Percentiles rank a stretch among this genome's conserved stretches.
These are phyloP conservation scores for Albizia julibrissin DNA, from an alignment of 306 rosid genomes.

Conservation along the genomic window DNA sequence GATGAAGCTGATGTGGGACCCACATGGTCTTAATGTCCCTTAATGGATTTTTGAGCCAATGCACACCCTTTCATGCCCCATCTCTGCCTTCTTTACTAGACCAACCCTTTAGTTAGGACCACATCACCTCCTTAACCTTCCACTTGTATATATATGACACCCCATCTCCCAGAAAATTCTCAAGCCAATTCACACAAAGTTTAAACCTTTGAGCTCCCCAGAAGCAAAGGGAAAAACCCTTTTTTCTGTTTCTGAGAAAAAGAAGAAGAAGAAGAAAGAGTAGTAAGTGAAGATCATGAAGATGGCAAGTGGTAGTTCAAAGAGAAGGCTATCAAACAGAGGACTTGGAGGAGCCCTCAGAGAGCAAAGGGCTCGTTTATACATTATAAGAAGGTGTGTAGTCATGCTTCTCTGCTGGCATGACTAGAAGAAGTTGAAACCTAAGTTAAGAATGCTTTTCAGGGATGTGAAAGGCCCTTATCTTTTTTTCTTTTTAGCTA, in stretches of 20 bases:
- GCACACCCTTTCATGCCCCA: slow-evolving; percentile 85
- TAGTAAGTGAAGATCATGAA: slow-evolving; percentile 48
- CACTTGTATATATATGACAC: slow-evolving; percentile 41
- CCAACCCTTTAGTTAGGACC: slow-evolving; percentile 52
- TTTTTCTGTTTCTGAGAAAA: slow-evolving; percentile 9
- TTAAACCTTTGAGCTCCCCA: slow-evolving; percentile 17
- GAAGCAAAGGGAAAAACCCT: neutral
- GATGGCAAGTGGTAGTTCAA: slow-evolving; percentile 64
- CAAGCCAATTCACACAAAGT: slow-evolving; percentile 33
- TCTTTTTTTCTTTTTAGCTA: neutral
- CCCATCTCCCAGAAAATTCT: slow-evolving; percentile 19
- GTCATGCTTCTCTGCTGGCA: slow-evolving; percentile 99
- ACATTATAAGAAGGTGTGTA: slow-evolving; percentile 93
- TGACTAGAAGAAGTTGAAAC: slow-evolving; percentile 48
- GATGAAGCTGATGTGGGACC: slow-evolving; percentile 57
- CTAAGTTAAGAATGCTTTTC: neutral
- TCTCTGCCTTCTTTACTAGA: slow-evolving; percentile 53
- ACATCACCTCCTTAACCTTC: slow-evolving; percentile 7
- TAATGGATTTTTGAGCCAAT: slow-evolving; percentile 63
- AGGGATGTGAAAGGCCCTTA: neutral
- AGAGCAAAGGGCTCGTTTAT: slow-evolving; percentile 85
- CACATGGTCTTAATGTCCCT: slow-evolving; percentile 55
- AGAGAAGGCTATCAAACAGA: slow-evolving; percentile 81
- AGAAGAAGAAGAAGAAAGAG: neutral
- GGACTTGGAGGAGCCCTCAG: slow-evolving; percentile 84